phyloP scores from a whole-genome alignment of 371 early-diverging fungal genomes.

The Cladochytrium tenue region DNA sequence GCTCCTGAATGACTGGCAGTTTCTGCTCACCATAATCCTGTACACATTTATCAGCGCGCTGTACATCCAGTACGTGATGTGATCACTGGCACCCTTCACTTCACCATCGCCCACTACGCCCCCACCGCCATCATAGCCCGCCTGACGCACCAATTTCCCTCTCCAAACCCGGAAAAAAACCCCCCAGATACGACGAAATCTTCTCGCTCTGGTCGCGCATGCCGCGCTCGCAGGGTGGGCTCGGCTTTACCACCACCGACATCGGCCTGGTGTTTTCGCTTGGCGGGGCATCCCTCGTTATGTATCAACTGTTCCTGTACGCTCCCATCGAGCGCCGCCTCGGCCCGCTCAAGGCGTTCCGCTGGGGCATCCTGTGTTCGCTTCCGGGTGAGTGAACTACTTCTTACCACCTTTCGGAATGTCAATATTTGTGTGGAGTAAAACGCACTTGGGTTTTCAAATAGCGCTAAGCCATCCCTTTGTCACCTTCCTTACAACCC shows the following conservation, averaged over 20 bases:
- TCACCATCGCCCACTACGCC: no score
- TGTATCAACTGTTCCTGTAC: constrained; percentile 31
- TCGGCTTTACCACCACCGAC: constrained; percentile 18
- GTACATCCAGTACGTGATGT: constrained; percentile 22
- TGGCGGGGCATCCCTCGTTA: constrained; percentile 21
- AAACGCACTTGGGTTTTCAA: no score
- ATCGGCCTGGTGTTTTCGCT: constrained; percentile 22
- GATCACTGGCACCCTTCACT: no score
- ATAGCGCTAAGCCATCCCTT: no score
- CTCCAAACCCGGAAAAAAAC: background rate
- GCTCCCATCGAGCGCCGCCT: constrained; percentile 20
- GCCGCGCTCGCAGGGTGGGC: constrained; percentile 15
- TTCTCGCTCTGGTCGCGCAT: constrained; percentile 26
- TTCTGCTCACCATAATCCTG: constrained; percentile 20
- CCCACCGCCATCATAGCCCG: no score
- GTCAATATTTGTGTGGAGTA: no score
- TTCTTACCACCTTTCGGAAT: background rate
- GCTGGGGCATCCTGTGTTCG: constrained; percentile 18
- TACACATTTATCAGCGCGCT: constrained; percentile 11
- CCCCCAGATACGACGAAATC: constrained; percentile 22
- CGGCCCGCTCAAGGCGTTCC: constrained; percentile 25
- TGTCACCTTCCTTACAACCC: no score
- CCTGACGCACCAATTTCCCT: no score
- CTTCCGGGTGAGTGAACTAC: constrained; percentile 9
- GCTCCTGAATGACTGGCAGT: constrained; percentile 1